These are phyloP conservation scores for Castanea mollissima DNA, from an alignment of 306 rosid species.

Conservation along the genomic window DNA sequence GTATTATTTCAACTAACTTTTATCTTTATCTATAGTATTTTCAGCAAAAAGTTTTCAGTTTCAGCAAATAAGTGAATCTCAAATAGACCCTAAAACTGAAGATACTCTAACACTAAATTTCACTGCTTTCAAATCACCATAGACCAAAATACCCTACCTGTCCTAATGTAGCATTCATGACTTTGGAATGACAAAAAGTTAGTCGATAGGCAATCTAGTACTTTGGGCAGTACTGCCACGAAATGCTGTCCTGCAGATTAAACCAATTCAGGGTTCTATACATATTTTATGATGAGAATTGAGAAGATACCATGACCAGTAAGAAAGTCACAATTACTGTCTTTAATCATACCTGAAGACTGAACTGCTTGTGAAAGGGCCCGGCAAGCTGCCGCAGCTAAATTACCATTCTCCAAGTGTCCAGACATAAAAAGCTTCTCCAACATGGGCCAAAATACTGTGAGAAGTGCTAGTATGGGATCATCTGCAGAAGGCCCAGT, in stretches of 20 bases:
- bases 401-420: constrained; percentile 85
- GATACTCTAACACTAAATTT: background rate
- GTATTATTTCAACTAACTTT: too few species aligned
- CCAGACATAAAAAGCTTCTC: constrained; percentile 80
- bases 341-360: constrained; percentile 64
- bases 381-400: constrained; percentile 89
- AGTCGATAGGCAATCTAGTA: constrained; percentile 77
- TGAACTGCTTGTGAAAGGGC: constrained; percentile 90
- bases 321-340: constrained; percentile 14
- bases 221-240: constrained; percentile 64
- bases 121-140: background rate
- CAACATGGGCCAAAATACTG: constrained; percentile 86
- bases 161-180: constrained; percentile 90
- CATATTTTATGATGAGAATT: background rate
- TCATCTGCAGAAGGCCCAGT: constrained; percentile 67
- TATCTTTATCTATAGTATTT: too few species aligned
- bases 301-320: constrained; percentile 13
- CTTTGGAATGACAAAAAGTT: constrained; percentile 79
- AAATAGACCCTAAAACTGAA: background rate
- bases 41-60: too few species aligned
- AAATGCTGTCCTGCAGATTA: constrained; percentile 80
- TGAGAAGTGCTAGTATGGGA: constrained; percentile 63
- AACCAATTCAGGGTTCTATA: background rate
- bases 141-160: constrained; percentile 52
- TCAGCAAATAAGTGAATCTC: too few species aligned